Percentiles rank a stretch among this genome's conserved stretches.
Conservation (phyloP, 257 asterid species). For the Dorcoceras hygrometricum region DNA sequence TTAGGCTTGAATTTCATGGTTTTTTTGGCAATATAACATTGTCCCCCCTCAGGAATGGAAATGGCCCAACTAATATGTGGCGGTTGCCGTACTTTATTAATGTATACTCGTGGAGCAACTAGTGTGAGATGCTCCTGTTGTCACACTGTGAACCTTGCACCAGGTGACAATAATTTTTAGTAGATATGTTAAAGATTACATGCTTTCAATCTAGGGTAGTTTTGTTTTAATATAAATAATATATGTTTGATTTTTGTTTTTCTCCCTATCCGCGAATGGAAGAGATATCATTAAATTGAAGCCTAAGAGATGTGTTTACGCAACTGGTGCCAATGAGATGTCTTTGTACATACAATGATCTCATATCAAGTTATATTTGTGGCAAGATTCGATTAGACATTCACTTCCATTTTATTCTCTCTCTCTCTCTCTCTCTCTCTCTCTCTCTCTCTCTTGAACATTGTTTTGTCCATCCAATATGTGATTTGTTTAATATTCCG, state of each 20-base stretch:
- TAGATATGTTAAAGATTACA: not conserved
- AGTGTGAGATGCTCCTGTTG: conserved; percentile 96
- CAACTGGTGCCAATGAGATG: not conserved
- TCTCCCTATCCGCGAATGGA: not conserved
- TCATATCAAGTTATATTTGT: too few species aligned
- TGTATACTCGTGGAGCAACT: conserved; percentile 82
- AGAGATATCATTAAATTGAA: too few species aligned
- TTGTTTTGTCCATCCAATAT: not conserved
- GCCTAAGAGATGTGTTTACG: not conserved
- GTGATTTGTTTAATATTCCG: not conserved
- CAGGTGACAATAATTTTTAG: conserved; percentile 45
- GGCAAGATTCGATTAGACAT: not conserved
- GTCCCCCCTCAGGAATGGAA: conserved; percentile 61
- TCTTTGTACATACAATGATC: not conserved
- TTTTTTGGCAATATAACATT: conserved; percentile 23
- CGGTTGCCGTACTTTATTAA: conserved; percentile 78
- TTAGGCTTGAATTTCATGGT: conserved; percentile 14
- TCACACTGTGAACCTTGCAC: conserved; percentile 84
- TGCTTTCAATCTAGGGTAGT: not conserved
- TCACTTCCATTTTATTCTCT: not conserved
- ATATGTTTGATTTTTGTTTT: not conserved
- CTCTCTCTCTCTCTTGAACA: not conserved
- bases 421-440: not conserved
- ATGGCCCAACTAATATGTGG: conserved; percentile 92
- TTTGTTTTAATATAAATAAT: too few species aligned